Conservation (phyloP, 441 rosid genomes). For the Populus hybrid region DNA sequence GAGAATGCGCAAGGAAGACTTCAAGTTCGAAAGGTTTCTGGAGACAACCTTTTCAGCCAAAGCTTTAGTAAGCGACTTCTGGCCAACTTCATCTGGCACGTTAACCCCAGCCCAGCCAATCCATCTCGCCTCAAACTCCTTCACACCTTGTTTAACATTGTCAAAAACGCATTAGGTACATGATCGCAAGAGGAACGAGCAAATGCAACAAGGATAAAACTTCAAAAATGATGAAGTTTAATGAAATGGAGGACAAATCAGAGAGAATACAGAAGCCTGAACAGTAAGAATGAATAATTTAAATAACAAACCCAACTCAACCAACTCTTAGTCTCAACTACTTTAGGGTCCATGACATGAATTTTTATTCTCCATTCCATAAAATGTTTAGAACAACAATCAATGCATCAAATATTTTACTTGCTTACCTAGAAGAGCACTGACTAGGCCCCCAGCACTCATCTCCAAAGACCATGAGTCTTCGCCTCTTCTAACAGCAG, state of each 20-base stretch:
- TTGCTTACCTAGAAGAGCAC: slow-evolving; percentile 75
- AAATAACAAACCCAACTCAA: background rate
- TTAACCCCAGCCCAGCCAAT: slow-evolving; percentile 99
- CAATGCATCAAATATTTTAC: background rate
- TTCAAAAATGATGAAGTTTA: background rate
- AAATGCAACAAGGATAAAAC: slow-evolving; percentile 5
- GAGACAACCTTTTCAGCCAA: slow-evolving; percentile 82
- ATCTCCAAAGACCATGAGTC: slow-evolving; percentile 95
- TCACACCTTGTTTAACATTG: slow-evolving; percentile 64
- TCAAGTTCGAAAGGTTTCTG: slow-evolving; percentile 9
- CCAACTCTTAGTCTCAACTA: background rate
- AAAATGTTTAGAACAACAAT: background rate
- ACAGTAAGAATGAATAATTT: background rate
- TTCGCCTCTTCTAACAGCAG: slow-evolving; percentile 94
- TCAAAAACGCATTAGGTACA: slow-evolving; percentile 31
- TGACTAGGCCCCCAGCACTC: slow-evolving; percentile 97
- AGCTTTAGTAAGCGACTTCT: slow-evolving; percentile 83
- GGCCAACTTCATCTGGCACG: slow-evolving; percentile 96
- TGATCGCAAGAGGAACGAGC: slow-evolving; percentile 11
- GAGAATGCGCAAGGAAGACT: background rate
- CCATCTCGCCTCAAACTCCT: slow-evolving; percentile 98
- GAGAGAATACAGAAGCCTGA: background rate
- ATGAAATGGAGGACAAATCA: background rate
- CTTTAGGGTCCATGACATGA: background rate
- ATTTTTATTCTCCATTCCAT: background rate